A percentile compares a stretch with the other conserved stretches of the same genome.
These are phyloP conservation scores for Cladosporium sphaerospermum DNA, from an alignment of 2,329 filamentous ascomycete species.

Conservation along the genomic window DNA sequence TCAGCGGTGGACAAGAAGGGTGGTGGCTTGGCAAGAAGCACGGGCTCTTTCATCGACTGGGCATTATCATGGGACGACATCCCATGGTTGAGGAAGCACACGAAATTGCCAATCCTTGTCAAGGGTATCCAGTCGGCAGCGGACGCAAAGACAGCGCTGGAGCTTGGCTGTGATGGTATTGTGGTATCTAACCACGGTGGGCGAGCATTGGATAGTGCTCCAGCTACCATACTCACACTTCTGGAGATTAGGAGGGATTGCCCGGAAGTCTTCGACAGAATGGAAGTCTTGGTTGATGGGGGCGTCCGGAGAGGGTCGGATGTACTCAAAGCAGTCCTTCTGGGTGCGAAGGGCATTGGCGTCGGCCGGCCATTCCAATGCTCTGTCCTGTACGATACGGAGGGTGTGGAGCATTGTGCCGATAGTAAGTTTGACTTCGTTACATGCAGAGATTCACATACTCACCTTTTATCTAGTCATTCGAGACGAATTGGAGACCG, in stretches of 20 bases:
- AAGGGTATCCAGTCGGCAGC: constrained; percentile 39
- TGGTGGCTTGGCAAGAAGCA: constrained; percentile 48
- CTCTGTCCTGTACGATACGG: constrained; percentile 53
- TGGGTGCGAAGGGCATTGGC: constrained; percentile 57
- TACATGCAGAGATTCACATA: constrained; percentile 10
- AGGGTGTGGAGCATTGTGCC: constrained; percentile 46
- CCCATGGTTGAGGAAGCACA: constrained; percentile 35
- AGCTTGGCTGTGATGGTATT: constrained; percentile 41
- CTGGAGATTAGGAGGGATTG: constrained; percentile 57
- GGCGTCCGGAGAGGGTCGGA: constrained; percentile 59
- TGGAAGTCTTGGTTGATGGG: constrained; percentile 61
- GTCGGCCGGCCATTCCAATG: constrained; percentile 58
- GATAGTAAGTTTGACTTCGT: constrained; percentile 42
- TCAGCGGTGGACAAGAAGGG: constrained; percentile 49
- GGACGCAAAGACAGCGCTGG: constrained; percentile 38
- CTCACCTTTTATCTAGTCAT: constrained; percentile 28
- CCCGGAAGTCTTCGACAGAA: constrained; percentile 53
- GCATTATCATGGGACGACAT: constrained; percentile 47
- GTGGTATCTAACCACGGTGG: constrained; percentile 51
- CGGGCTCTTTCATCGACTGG: constrained; percentile 53
- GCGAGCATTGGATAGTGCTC: constrained; percentile 43
- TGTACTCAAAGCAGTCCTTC: constrained; percentile 59
- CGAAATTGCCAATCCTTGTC: constrained; percentile 49
- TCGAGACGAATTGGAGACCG: constrained; percentile 57
- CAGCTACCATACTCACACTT: constrained; percentile 52